phyloP scores from a whole-genome alignment of 371 early-diverging fungal species.

The Mortierella sp. region DNA sequence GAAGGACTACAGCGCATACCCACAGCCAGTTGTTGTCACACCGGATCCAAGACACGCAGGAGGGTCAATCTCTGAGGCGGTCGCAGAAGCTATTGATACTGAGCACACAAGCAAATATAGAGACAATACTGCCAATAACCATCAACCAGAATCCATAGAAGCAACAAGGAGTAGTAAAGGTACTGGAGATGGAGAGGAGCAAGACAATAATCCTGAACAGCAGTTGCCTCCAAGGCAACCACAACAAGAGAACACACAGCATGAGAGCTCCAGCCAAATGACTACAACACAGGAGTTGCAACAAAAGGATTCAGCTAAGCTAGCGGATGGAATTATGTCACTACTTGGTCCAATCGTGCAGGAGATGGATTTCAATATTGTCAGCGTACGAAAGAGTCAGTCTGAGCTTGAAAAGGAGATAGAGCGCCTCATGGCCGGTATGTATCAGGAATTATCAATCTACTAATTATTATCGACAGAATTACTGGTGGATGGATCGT shows the following conservation, averaged over 20 bases:
- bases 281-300: conserved; percentile 8
- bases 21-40: conserved; percentile 52
- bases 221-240: background rate
- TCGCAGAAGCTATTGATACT: conserved; percentile 30
- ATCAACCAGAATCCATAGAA: background rate
- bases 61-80: conserved; percentile 31
- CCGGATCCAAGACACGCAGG: conserved; percentile 25
- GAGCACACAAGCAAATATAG: background rate
- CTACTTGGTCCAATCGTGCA: conserved; percentile 63
- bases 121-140: background rate
- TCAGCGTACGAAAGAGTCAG: conserved; percentile 66
- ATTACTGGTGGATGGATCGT: background rate
- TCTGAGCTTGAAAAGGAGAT: conserved; percentile 69
- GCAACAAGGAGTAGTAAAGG: no score
- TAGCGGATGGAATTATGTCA: conserved; percentile 60
- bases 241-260: background rate
- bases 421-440: conserved; percentile 69
- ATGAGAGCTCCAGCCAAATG: background rate
- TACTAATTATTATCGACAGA: background rate
- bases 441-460: background rate
- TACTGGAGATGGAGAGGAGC: background rate
- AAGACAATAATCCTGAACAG: no score
- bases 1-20: conserved; percentile 38
- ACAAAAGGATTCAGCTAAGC: conserved; percentile 28
- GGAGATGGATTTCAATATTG: conserved; percentile 67